Evolutionary conservation across 768 basidiomycete genomes (phyloP).

Genomic region (Obba rivulosa): DNA sequence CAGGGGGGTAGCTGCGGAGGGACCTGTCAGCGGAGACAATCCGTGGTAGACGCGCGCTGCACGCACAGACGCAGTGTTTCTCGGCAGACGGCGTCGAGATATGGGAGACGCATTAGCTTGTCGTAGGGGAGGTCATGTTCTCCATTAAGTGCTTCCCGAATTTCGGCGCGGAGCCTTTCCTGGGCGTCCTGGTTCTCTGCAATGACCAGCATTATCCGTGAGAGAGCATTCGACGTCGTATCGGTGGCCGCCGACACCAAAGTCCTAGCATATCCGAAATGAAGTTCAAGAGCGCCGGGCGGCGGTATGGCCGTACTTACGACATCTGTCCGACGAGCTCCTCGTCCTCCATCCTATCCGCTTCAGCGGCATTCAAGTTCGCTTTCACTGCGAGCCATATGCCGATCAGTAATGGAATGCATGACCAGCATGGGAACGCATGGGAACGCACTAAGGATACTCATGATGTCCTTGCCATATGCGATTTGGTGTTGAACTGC

Average conservation of each 20-base stretch:
- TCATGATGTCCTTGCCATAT: slow-evolving; percentile 23
- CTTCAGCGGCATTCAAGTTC: slow-evolving; percentile 6
- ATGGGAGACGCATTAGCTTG: slow-evolving; percentile 29
- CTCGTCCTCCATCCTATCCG: slow-evolving; percentile 6
- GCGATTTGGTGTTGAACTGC: slow-evolving; percentile 12
- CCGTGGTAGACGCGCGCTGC: neutral
- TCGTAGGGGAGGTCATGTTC: slow-evolving; percentile 24
- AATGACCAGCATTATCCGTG: slow-evolving; percentile 13
- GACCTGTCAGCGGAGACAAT: neutral
- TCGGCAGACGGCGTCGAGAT: slow-evolving; percentile 32
- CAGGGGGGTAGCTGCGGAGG: slow-evolving; percentile 5
- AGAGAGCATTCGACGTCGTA: slow-evolving; percentile 17
- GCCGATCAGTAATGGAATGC: neutral
- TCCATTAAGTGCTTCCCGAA: slow-evolving; percentile 8
- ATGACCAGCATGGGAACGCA: slow-evolving; percentile 15
- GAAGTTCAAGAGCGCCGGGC: neutral
- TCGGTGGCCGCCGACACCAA: slow-evolving; percentile 15
- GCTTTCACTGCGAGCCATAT: slow-evolving; percentile 11
- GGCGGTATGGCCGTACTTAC: slow-evolving; percentile 1
- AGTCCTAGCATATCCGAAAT: neutral
- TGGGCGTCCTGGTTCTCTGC: slow-evolving; percentile 11
- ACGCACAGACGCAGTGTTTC: slow-evolving; percentile 28
- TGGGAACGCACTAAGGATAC: slow-evolving; percentile 20
- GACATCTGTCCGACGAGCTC: slow-evolving; percentile 12
- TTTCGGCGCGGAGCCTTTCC: slow-evolving; percentile 9